Base-by-base conservation (phyloP, 305 asterid genomes). In the Lippia alba region DNA sequence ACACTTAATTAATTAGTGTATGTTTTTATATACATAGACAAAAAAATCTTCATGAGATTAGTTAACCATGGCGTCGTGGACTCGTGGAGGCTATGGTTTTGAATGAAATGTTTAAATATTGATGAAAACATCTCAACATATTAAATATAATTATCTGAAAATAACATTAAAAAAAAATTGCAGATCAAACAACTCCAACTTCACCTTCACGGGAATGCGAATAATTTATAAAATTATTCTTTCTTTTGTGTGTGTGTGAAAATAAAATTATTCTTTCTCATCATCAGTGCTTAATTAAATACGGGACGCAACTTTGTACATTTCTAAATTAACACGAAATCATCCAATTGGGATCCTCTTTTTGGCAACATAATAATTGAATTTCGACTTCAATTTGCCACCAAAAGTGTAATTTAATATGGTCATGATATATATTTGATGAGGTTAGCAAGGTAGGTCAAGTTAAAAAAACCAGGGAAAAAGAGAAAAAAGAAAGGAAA, bases 391-490 rank as follows among this genome's bases (percentile, higher is more conserved):
- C 39, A 24, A 56, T 20, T 12, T 32, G 62, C 39, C 12, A 30
- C 62, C 4, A 32, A 24, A 56, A 56, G 62, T 24, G 41, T 20
- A 30, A 24, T 12, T 8, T 30, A 56, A 56, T 44, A 24, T n/a
- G n/a, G n/a, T 41, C 8, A 3, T 4, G 15, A 12, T 49, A 14
- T 49, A 14, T 14, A 14, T 49, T 54, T 51, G 73, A 76, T 76
- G 80, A 70, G 68, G 79, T 41, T 63, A 64, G 32, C 17, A 20
- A 32, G 56, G 53, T 65, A 70, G 80, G 73, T 65, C 60, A 65
- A 24, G 64, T 59, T 12, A 17, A 3, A 54, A 40, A 73, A 51
- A 61, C 0, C 4, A 54, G 2, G 1, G 68, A 12, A 44, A 44
- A 44, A 5, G 10, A 44, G 10, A 2, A 44, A 44, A 44, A 8